These are phyloP conservation scores for Tinospora cordifolia DNA, from an alignment of 164 flowering plant genomes.

Conservation along the genomic window DNA sequence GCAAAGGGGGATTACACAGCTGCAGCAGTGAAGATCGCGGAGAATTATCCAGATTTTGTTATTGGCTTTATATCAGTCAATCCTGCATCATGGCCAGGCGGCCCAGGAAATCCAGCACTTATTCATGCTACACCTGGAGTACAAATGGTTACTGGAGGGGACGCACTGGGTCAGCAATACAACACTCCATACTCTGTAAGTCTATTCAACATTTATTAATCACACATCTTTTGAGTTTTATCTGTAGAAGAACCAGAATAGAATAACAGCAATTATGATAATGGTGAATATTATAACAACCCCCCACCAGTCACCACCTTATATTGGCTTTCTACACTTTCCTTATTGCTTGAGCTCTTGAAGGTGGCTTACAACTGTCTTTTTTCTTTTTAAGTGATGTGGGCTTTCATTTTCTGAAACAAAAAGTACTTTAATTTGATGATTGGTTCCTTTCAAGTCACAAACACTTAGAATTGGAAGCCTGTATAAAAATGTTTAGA, in stretches of 20 bases:
- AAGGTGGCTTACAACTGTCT: no score
- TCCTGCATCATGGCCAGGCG: conserved; percentile 89
- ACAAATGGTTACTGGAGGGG: conserved; percentile 86
- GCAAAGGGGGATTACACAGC: conserved; percentile 96
- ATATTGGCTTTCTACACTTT: no score
- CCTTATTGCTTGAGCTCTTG: no score
- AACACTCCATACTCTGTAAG: conserved; percentile 92
- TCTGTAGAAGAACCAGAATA: neutral
- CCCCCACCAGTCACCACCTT: no score
- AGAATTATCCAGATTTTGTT: conserved; percentile 86
- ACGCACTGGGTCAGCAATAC: conserved; percentile 88
- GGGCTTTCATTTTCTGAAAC: no score
- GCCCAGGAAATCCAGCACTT: conserved; percentile 61
- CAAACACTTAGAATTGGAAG: neutral
- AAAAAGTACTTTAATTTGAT: neutral
- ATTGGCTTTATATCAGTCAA: conserved; percentile 96
- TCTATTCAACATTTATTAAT: neutral
- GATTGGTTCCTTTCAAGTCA: neutral
- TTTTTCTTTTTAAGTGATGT: no score
- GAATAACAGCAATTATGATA: neutral
- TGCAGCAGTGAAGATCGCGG: conserved; percentile 86
- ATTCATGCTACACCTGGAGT: conserved; percentile 69
- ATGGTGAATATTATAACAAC: no score
- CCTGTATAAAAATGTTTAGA: neutral
- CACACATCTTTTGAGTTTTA: neutral